These are phyloP conservation scores for Diaporthe vexans DNA, from an alignment of 2,329 filamentous ascomycete species.

Conservation along the genomic window DNA sequence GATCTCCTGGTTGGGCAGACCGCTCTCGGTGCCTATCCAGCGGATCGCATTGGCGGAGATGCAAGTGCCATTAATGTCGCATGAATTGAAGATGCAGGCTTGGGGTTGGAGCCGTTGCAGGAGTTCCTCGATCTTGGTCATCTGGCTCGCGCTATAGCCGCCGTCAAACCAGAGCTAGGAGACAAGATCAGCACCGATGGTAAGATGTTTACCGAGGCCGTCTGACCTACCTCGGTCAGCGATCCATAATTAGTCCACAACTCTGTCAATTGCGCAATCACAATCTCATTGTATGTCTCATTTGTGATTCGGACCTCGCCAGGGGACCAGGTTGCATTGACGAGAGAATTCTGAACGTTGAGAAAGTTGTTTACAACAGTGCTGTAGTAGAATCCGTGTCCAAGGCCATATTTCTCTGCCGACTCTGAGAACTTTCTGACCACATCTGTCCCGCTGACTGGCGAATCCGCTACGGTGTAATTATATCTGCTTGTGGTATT, in stretches of 20 bases:
- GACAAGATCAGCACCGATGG: neutral
- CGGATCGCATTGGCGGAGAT: conserved; percentile 44
- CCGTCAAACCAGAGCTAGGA: conserved; percentile 48
- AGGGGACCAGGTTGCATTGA: conserved; percentile 40
- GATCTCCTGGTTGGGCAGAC: conserved; percentile 45
- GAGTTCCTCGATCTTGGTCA: conserved; percentile 43
- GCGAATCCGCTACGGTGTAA: conserved; percentile 48
- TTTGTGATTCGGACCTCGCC: conserved; percentile 46
- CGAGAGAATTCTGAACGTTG: conserved; percentile 46
- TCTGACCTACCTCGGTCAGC: conserved; percentile 44
- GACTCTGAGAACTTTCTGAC: conserved; percentile 47
- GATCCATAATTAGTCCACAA: conserved; percentile 46
- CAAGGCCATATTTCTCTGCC: conserved; percentile 46
- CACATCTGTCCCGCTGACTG: conserved; percentile 45
- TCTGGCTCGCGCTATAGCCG: conserved; percentile 46
- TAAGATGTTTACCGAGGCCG: too few species aligned
- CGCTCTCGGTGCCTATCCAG: conserved; percentile 46
- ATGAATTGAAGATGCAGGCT: conserved; percentile 46
- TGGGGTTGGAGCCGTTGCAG: conserved; percentile 44
- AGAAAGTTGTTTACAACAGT: conserved; percentile 51
- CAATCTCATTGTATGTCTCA: conserved; percentile 46
- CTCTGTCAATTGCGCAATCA: conserved; percentile 46
- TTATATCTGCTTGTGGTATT: conserved; percentile 47
- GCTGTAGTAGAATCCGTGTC: conserved; percentile 50
- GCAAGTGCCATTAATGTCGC: conserved; percentile 45